Base-by-base conservation (phyloP, 208 protist species). In the Crithidia fasciculata region DNA sequence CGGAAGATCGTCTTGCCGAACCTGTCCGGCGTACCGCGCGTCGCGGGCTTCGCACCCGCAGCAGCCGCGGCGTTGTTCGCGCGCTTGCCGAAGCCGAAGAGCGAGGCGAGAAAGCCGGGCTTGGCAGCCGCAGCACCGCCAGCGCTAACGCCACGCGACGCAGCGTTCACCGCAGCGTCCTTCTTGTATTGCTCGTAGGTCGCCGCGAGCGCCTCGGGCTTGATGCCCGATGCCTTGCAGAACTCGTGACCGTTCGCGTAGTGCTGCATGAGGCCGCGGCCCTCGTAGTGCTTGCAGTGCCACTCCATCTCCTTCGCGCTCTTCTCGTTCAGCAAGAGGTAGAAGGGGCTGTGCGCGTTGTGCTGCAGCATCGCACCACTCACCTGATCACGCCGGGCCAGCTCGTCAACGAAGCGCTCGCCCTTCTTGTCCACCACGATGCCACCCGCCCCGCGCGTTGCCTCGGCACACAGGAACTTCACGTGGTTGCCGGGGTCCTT, bases 391-490 rank as follows among this genome's bases (percentile, higher is more conserved):
- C 98, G 89, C 19, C 78, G 86, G 19, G 69, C 90, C 6, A 99
- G 88, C 86, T 99, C 97, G 81, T 99, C 88, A 37, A 92, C 89
- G 68, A 99, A 99, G 36, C 96, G 84, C 47, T 89, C 5, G 18
- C 81, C 81, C 19, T 72, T 56, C 64, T 75, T 74, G 69, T 80
- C 76, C 37, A 82, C 81, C 45, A 99, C 78, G 28, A 99, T 81
- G 68, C 90, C 98, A 18, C 98, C 98, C 15, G 87, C 80, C 9
- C 95, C 98, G 55, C 98, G 86, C 49, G 98, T 83, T 28, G 96
- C 96, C 84, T 99, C 98, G 12, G 97, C 93, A 44, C 90, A 95
- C 10, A 99, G 91, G 60, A 97, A 97, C 85, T 98, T 98, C 28
- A 85, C 83, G 40, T 80, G 80, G 44, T 83, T 86, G 37, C 68